phyloP scores from a whole-genome alignment of 2,329 filamentous ascomycete genomes.

The Achaetomium macrosporum region DNA sequence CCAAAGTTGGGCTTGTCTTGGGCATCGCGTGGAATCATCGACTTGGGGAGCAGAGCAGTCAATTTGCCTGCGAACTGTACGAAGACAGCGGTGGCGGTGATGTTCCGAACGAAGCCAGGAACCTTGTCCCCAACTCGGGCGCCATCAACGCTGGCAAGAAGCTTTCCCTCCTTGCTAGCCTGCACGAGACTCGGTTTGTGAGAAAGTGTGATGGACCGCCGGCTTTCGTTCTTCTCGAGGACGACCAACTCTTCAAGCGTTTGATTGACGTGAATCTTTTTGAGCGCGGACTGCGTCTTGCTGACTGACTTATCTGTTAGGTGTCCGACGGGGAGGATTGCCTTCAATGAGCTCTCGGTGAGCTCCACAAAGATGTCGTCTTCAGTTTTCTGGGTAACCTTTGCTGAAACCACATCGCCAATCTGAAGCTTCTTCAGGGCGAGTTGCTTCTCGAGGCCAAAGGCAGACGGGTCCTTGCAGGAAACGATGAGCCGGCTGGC shows the following conservation, averaged over 20 bases:
- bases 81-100: conserved; percentile 75
- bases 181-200: conserved; percentile 79
- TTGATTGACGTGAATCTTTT: conserved; percentile 79
- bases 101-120: conserved; percentile 77
- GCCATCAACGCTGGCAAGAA: conserved; percentile 68
- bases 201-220: conserved; percentile 68
- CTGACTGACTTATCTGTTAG: conserved; percentile 77
- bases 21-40: conserved; percentile 66
- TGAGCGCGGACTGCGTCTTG: conserved; percentile 71
- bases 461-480: conserved; percentile 80
- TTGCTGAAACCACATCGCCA: conserved; percentile 70
- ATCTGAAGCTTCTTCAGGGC: conserved; percentile 68
- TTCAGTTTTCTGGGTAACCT: conserved; percentile 73
- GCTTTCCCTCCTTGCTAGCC: conserved; percentile 63
- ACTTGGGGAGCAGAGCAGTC: conserved; percentile 73
- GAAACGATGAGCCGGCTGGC: conserved; percentile 73
- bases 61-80: conserved; percentile 79
- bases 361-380: conserved; percentile 75
- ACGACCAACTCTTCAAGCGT: conserved; percentile 76
- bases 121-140: conserved; percentile 62
- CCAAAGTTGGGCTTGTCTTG: conserved; percentile 69
- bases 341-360: conserved; percentile 66
- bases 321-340: conserved; percentile 69
- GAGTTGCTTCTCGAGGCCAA: conserved; percentile 68
- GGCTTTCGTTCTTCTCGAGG: conserved; percentile 76